Percentiles rank a stretch among this genome's conserved stretches.
Conservation (phyloP, 306 rosid genomes). For the Rosa persica region DNA sequence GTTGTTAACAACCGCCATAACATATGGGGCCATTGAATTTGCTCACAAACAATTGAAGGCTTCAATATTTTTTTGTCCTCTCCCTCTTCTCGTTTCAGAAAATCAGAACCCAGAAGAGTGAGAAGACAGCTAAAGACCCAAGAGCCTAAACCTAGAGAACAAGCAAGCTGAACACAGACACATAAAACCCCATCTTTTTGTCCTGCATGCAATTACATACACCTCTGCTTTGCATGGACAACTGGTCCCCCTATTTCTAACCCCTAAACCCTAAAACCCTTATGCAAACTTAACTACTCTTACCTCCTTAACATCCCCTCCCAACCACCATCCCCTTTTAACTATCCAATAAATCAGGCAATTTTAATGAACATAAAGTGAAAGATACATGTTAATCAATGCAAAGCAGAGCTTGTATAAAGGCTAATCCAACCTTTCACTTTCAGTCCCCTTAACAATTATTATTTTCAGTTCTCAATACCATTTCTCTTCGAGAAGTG, state of each 20-base stretch:
- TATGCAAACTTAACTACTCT: conserved; percentile 11
- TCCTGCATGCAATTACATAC: conserved; percentile 52
- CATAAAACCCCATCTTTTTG: conserved; percentile 40
- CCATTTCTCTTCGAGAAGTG: conserved; percentile 65
- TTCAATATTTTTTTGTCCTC: background rate
- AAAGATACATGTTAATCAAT: background rate
- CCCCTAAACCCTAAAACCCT: conserved; percentile 15
- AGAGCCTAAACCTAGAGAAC: conserved; percentile 27
- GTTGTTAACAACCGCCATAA: background rate
- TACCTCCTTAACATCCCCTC: conserved; percentile 8
- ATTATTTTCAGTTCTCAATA: conserved; percentile 56
- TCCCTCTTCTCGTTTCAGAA: conserved; percentile 24
- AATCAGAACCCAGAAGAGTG: background rate
- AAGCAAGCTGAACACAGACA: conserved; percentile 12
- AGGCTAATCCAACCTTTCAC: conserved; percentile 46
- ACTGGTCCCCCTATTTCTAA: background rate
- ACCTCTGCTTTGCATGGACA: conserved; percentile 39
- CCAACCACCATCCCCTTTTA: conserved; percentile 33
- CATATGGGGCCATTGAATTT: background rate
- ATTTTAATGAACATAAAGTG: conserved; percentile 2
- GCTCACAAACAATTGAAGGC: background rate
- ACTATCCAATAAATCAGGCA: background rate
- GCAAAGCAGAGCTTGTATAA: conserved; percentile 13
- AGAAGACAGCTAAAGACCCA: background rate
- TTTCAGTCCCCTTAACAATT: conserved; percentile 34